Evolutionary conservation across 108 stramenopile genomes (phyloP).

Genomic region (Skeletonema potamos): DNA sequence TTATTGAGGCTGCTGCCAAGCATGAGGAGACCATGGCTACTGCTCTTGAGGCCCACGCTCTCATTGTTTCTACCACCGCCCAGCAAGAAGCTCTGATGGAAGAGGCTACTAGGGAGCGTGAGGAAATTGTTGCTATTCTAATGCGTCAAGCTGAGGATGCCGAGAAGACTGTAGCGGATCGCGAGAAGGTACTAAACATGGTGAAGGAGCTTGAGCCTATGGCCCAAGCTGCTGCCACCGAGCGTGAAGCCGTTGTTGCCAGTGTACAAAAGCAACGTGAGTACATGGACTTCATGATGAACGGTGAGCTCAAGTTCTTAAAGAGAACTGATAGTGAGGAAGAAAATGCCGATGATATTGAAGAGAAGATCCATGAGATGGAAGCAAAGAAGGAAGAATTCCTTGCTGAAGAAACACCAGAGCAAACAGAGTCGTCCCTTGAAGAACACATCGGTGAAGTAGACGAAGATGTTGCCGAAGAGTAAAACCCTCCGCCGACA

Average conservation of each 20-base stretch:
- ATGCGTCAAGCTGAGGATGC: conserved; percentile 57
- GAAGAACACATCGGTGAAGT: neutral
- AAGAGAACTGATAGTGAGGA: conserved; percentile 48
- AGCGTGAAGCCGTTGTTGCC: conserved; percentile 52
- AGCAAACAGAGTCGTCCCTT: neutral
- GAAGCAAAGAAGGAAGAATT: conserved; percentile 25
- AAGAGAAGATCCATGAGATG: conserved; percentile 28
- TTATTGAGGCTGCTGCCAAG: conserved; percentile 51
- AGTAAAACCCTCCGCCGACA: neutral
- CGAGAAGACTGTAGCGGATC: conserved; percentile 42
- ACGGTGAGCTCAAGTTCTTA: conserved; percentile 48
- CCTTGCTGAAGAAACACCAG: neutral
- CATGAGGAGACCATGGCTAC: conserved; percentile 59
- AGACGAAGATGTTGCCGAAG: neutral
- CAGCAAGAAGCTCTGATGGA: conserved; percentile 50
- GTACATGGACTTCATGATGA: conserved; percentile 55
- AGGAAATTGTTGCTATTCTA: conserved; percentile 56
- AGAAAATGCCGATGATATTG: conserved; percentile 24
- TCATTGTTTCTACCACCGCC: conserved; percentile 53
- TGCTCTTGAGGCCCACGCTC: conserved; percentile 47
- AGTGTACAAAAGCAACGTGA: conserved; percentile 52
- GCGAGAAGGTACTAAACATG: conserved; percentile 45
- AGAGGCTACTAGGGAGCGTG: conserved; percentile 57
- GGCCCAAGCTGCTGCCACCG: conserved; percentile 34
- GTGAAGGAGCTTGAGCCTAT: conserved; percentile 50